Evolutionary conservation across 148 eudicot genomes (phyloP).

Genomic region (Limonium bicolor): DNA sequence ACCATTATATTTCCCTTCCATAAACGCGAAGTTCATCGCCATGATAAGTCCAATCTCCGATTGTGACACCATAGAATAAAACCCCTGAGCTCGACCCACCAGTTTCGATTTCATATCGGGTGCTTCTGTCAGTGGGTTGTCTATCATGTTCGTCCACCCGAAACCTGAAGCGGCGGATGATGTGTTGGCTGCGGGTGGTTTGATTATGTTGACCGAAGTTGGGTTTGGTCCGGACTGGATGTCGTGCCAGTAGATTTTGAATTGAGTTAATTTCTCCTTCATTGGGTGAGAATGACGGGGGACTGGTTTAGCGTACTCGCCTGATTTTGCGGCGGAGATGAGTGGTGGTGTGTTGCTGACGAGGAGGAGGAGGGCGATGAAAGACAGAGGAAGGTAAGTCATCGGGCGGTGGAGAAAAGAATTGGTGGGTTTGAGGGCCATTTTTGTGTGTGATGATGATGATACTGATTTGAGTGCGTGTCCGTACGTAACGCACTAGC

Average conservation of each 20-base stretch:
- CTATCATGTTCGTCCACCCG: conserved; percentile 20
- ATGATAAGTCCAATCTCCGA: conserved; percentile 17
- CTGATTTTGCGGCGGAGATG: neutral
- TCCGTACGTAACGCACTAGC: too few species aligned
- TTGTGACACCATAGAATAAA: conserved; percentile 21
- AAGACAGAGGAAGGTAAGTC: too few species aligned
- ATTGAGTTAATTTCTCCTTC: conserved; percentile 34
- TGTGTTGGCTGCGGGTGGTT: conserved; percentile 6
- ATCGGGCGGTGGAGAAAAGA: too few species aligned
- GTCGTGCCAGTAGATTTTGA: conserved; percentile 54
- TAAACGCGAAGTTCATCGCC: conserved; percentile 21
- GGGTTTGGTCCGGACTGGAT: conserved; percentile 24
- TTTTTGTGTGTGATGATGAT: too few species aligned
- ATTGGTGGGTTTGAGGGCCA: too few species aligned
- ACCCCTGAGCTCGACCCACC: conserved; percentile 25
- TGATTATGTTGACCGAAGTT: conserved; percentile 19
- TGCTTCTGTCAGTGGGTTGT: conserved; percentile 15
- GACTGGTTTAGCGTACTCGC: neutral
- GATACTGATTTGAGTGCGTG: too few species aligned
- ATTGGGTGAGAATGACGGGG: neutral
- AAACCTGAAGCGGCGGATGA: conserved; percentile 20
- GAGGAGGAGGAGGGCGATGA: neutral
- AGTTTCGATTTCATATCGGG: conserved; percentile 12
- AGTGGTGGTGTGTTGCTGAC: neutral
- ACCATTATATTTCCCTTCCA: conserved; percentile 23